Evolutionary conservation across 2,329 filamentous ascomycete species (phyloP).

Genomic region (Cercospora canescens): DNA sequence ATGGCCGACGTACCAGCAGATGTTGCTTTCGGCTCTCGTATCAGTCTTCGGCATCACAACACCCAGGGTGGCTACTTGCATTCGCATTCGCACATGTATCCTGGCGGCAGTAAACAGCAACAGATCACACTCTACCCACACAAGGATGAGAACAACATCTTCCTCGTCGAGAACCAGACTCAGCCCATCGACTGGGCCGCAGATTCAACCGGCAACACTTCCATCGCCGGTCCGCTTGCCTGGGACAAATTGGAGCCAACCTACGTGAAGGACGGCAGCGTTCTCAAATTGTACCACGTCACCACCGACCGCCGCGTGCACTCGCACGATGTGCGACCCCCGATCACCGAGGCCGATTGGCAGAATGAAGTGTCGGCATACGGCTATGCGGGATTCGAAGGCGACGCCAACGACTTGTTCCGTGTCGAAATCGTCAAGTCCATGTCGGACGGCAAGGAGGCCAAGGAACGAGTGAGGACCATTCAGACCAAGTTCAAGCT

Average conservation of each 20-base stretch:
- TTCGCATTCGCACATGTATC: slow-evolving; percentile 97
- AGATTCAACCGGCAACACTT: slow-evolving; percentile 57
- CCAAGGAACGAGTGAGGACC: slow-evolving; percentile 83
- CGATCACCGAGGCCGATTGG: slow-evolving; percentile 76
- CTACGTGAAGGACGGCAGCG: slow-evolving; percentile 75
- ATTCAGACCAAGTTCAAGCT: slow-evolving; percentile 97
- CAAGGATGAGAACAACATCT: slow-evolving; percentile 98
- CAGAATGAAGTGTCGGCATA: slow-evolving; percentile 70
- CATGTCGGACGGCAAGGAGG: slow-evolving; percentile 73
- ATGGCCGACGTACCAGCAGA: slow-evolving; percentile 96
- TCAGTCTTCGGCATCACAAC: slow-evolving; percentile 89
- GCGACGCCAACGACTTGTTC: slow-evolving; percentile 96
- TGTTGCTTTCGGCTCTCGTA: slow-evolving; percentile 82
- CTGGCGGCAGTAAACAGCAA: slow-evolving; percentile 95
- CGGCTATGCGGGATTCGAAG: slow-evolving; percentile 93
- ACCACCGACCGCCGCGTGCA: slow-evolving; percentile 87
- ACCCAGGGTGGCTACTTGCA: slow-evolving; percentile 98
- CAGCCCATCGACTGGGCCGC: slow-evolving; percentile 66
- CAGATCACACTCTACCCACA: slow-evolving; percentile 98
- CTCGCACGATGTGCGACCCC: slow-evolving; percentile 89
- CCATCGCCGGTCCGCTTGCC: slow-evolving; percentile 76
- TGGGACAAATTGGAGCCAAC: slow-evolving; percentile 75
- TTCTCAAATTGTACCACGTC: slow-evolving; percentile 80
- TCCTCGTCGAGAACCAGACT: slow-evolving; percentile 92
- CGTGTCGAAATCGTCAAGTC: slow-evolving; percentile 91